Evolutionary conservation across 441 rosid species (phyloP).

Genomic region (Euphorbia schlechtendalii): DNA sequence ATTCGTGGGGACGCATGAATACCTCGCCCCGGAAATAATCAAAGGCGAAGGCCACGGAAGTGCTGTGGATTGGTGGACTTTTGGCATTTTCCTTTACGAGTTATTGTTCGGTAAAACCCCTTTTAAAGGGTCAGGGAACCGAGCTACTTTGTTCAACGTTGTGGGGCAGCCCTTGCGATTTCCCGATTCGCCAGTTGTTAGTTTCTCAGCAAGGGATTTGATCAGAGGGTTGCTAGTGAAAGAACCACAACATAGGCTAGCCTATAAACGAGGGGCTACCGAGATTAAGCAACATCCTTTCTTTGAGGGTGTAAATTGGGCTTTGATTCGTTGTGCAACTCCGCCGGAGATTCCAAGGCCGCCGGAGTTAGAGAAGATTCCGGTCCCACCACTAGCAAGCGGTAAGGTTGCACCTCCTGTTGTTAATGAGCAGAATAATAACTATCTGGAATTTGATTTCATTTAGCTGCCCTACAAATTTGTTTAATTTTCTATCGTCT

Average conservation of each 20-base stretch:
- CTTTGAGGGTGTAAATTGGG: constrained; percentile 87
- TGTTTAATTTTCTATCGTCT: background rate
- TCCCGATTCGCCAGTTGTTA: constrained; percentile 71
- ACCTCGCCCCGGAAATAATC: constrained; percentile 54
- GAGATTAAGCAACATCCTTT: constrained; percentile 81
- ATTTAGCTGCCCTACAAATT: constrained; percentile 30
- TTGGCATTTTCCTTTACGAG: constrained; percentile 73
- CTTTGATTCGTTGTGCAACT: constrained; percentile 69
- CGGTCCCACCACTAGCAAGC: constrained; percentile 28
- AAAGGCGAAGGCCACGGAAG: constrained; percentile 76
- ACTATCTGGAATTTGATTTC: constrained; percentile 86
- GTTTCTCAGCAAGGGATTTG: constrained; percentile 76
- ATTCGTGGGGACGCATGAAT: constrained; percentile 83
- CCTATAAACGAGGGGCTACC: constrained; percentile 73
- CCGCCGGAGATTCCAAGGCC: constrained; percentile 81
- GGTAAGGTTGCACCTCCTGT: constrained; percentile 23
- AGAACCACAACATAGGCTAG: constrained; percentile 79
- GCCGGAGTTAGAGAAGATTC: constrained; percentile 44
- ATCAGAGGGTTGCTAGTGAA: constrained; percentile 72
- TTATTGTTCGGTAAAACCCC: constrained; percentile 84
- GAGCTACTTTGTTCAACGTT: constrained; percentile 74
- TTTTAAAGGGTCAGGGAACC: constrained; percentile 80
- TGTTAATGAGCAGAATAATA: constrained; percentile 39
- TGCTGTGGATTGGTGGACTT: constrained; percentile 96
- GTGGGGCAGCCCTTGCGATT: constrained; percentile 77